phyloP scores from a whole-genome alignment of 306 rosid species.

The Carpinus viminea region DNA sequence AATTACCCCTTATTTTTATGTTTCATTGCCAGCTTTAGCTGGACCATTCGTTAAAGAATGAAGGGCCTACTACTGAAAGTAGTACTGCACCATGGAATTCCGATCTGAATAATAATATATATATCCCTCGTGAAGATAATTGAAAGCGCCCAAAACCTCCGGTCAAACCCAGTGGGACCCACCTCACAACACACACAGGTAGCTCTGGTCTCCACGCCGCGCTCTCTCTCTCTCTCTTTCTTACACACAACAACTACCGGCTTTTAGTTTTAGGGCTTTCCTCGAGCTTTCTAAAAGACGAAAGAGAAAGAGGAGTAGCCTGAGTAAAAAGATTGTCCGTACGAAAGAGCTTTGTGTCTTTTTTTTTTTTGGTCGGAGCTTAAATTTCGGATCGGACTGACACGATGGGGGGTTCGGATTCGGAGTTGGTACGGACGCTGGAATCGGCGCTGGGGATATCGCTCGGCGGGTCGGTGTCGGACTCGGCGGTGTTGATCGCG shows the following conservation, averaged over 20 bases:
- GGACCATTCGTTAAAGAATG: too few relatives aligned
- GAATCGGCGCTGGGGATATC: conserved; percentile 69
- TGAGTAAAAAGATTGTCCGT: not conserved
- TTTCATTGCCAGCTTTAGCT: too few relatives aligned
- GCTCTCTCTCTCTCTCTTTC: not conserved
- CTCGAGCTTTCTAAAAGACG: not conserved
- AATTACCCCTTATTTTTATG: too few relatives aligned
- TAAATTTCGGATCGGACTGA: conserved; percentile 26
- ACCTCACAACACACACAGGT: not conserved
- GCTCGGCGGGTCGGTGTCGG: conserved; percentile 65
- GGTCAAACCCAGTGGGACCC: conserved; percentile 28
- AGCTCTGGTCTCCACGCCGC: not conserved
- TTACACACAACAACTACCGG: conserved; percentile 14
- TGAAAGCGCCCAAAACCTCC: not conserved
- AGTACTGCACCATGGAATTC: too few relatives aligned
- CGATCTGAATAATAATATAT: too few relatives aligned
- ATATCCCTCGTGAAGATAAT: not conserved
- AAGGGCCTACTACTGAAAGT: too few relatives aligned
- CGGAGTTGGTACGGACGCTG: conserved; percentile 54
- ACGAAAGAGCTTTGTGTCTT: not conserved
- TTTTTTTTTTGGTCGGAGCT: conserved; percentile 23
- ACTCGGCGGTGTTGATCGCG: conserved; percentile 46
- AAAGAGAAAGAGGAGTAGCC: not conserved
- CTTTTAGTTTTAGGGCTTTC: conserved; percentile 25
- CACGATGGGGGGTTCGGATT: conserved; percentile 50